Evolutionary conservation across 768 basidiomycete genomes (phyloP), one percentile per base, ranked within the genome.

Genomic region (Suillus paluster): DNA sequence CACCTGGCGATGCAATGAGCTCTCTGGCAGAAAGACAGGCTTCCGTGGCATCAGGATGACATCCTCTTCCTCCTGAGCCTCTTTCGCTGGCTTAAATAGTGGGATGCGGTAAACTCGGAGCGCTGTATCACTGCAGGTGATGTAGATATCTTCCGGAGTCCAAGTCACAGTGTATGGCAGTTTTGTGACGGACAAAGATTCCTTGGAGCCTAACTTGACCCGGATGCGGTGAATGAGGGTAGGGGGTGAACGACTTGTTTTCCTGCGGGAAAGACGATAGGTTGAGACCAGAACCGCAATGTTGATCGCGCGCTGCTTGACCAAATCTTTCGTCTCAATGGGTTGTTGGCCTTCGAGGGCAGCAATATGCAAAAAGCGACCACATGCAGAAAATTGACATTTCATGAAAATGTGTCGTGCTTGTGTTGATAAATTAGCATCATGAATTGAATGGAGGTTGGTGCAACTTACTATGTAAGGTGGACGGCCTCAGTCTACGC

Each of bases 91-190:
- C 15, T 38, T n/a, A 68, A 75, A 73, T 5, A 75, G 65, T 11
- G 58, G 49, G 27, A 75, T 63, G 19, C 69, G 69, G 27, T 39
- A 64, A 5, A 72, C 69, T 25, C 52, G 45, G 19, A 75, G 64
- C 9, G 52, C 50, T 3, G 52, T 53, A n/a, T 45, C 55, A 55
- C 67, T 67, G 14, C 61, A 44, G 2, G 71, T 70, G 23, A 73
- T n/a, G 60, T 70, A 73, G 10, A 73, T 63, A 11, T 73, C 41
- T 8, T 63, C 49, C 11, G 64, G 45, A 3, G 66, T 69, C 73
- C 73, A 75, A 2, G 70, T 75, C 30, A 75, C 41, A 30, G 63
- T 71, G 63, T 41, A 72, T 1, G 73, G 72, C 10, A 72, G 62
- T 27, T 66, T 57, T 17, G 71, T 65, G n/a, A 68, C 66, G 14